These are phyloP conservation scores for Acorus calamus DNA, from an alignment of 106 monocot genomes.

Conservation along the genomic window DNA sequence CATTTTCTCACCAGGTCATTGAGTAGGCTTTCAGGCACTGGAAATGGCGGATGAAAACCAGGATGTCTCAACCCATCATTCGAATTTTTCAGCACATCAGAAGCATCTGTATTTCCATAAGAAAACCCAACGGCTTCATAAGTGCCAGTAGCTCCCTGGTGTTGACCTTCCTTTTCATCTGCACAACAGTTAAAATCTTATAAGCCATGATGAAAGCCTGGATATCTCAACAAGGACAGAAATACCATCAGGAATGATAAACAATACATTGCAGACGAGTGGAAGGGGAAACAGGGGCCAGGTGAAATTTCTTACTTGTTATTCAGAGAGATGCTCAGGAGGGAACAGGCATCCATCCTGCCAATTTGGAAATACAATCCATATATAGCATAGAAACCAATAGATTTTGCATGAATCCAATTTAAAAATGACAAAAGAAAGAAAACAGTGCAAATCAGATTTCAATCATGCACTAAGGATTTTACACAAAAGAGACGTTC, in stretches of 20 bases:
- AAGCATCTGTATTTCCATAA: constrained; percentile 29
- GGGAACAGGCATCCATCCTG: constrained; percentile 53
- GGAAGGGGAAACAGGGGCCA: not conserved
- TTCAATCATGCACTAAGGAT: no score
- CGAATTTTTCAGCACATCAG: constrained; percentile 10
- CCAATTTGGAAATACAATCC: constrained; percentile 41
- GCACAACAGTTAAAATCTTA: constrained; percentile 6
- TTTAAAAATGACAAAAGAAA: not conserved
- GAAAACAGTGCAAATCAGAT: no score
- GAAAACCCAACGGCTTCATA: constrained; percentile 75
- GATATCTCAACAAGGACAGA: not conserved
- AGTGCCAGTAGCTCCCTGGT: constrained; percentile 14
- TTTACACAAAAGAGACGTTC: no score
- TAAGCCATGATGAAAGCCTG: constrained; percentile 1
- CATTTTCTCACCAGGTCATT: constrained; percentile 61
- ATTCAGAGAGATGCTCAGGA: constrained; percentile 46
- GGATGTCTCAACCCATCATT: constrained; percentile 25
- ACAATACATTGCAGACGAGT: not conserved
- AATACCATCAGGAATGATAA: not conserved
- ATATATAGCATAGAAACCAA: constrained; percentile 17
- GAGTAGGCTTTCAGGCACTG: constrained; percentile 57
- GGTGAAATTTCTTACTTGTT: constrained; percentile 55
- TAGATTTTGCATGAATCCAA: constrained; percentile 1
- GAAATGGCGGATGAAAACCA: constrained; percentile 63
- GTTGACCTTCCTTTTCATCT: constrained; percentile 28